Base-by-base conservation (phyloP, 2,329 filamentous ascomycete genomes). In the Ophiostoma sp. region DNA sequence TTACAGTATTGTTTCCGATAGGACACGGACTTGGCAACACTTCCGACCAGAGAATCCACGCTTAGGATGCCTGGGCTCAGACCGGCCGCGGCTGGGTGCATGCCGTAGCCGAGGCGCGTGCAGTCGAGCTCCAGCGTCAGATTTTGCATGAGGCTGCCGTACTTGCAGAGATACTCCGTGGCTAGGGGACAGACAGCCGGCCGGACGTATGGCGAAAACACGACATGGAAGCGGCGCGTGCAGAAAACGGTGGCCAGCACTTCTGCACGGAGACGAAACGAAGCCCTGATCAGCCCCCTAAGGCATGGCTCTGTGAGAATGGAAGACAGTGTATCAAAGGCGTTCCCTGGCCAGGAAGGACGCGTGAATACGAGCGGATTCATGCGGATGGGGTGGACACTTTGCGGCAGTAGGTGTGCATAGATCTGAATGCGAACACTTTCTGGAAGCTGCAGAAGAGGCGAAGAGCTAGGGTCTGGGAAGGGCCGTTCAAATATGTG, bases 111-210 rank as follows among this genome's bases (percentile, higher is more conserved):
- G 8, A 79, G 73, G 11, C 74, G 76, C 0, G 79, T 76, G 72
- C 81, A 73, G 69, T 82, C 80, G 1, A 82, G 42, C 69, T 82
- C 80, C 9, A 82, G 65, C 1, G 75, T 75, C 36, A 82, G 71
- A 40, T 75, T 74, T 16, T 72, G 75, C 72, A 81, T 78, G 45
- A 78, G 76, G 1, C 72, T 66, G 1, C 75, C 76, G 64, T 80
- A 80, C 67, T 72, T 42, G 49, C 75, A 74, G 40, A 79, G 70
- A 76, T 76, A 81, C 4, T 70, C 67, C 0, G 76, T 77, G 0
- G 77, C 77, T 0, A 79, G 74, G 0, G 78, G 78, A 45, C 76
- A 77, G 1, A 78, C 71, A 5, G 68, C 67, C 0, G 71, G 71
- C 1, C 74, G 75, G 3, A 78, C 75, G 62, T 76, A 79, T 0